Percentiles rank a stretch among this genome's conserved stretches.
phyloP scores from a whole-genome alignment of 2,329 filamentous ascomycete genomes.

The Drechslerella dactyloides region DNA sequence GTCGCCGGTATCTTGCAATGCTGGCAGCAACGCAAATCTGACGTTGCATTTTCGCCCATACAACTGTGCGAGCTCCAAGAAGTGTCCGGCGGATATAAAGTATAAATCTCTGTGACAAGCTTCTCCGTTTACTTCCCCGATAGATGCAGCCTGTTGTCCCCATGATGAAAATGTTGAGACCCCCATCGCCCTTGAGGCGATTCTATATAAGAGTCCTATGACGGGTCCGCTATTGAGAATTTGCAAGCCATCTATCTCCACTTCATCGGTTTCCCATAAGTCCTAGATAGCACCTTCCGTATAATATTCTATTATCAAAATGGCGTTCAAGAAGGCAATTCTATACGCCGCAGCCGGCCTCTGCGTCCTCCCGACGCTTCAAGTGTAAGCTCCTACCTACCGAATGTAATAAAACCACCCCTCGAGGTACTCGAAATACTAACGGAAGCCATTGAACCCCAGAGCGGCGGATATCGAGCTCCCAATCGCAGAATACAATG shows the following conservation, averaged over 20 bases:
- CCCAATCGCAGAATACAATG: constrained; percentile 1
- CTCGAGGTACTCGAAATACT: neutral
- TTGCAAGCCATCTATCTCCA: no score
- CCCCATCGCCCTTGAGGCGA: no score
- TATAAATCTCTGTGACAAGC: neutral
- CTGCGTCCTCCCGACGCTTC: constrained; percentile 2
- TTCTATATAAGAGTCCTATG: no score
- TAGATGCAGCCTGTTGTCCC: neutral
- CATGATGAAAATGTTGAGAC: no score
- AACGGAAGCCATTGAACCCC: neutral
- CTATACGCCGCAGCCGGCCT: neutral
- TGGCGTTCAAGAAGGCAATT: constrained; percentile 5
- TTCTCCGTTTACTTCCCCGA: constrained; percentile 8
- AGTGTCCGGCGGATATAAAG: neutral
- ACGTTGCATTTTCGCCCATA: neutral
- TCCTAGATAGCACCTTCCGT: no score
- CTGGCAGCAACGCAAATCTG: neutral
- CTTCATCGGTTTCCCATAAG: no score
- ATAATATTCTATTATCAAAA: neutral
- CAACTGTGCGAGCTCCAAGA: neutral
- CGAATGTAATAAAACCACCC: constrained; percentile 1
- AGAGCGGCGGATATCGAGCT: constrained; percentile 25
- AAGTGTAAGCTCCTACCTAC: constrained; percentile 10
- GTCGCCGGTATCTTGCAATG: no score
- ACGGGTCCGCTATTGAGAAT: no score